Evolutionary conservation across 163 green algal species (phyloP).

Genomic region (Chlorella variabilis): DNA sequence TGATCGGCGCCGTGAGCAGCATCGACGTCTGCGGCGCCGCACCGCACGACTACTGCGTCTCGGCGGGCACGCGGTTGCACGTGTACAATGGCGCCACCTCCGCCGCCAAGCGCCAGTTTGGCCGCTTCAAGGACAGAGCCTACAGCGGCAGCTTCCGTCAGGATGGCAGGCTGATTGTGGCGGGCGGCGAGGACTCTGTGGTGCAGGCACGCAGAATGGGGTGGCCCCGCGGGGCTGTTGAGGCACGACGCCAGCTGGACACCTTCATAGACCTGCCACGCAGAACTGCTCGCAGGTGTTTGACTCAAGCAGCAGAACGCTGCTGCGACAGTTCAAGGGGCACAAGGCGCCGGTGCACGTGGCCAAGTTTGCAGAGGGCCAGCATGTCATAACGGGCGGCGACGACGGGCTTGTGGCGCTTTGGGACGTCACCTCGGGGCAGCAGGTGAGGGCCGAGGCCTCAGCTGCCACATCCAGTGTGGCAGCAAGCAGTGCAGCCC

Average conservation of each 20-base stretch:
- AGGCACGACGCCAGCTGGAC: no score
- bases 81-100: slow-evolving; percentile 73
- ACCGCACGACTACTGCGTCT: slow-evolving; percentile 15
- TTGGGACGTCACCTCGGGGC: slow-evolving; percentile 82
- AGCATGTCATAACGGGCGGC: slow-evolving; percentile 86
- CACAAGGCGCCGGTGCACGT: slow-evolving; percentile 80
- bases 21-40: not conserved
- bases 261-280: no score
- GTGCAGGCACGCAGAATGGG: slow-evolving; percentile 56
- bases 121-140: slow-evolving; percentile 92
- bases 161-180: slow-evolving; percentile 88
- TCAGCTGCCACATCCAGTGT: not conserved
- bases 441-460: slow-evolving; percentile 60
- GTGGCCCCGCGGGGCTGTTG: not conserved
- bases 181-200: slow-evolving; percentile 85
- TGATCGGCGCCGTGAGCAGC: not conserved
- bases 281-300: slow-evolving; percentile 87
- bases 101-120: slow-evolving; percentile 70
- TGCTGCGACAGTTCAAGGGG: slow-evolving; percentile 91
- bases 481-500: no score
- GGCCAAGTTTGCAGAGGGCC: slow-evolving; percentile 76
- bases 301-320: slow-evolving; percentile 73
- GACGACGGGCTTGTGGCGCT: slow-evolving; percentile 90
- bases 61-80: slow-evolving; percentile 1
- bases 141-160: slow-evolving; percentile 83